A percentile compares a stretch with the other conserved stretches of the same genome.
These are phyloP conservation scores for Monascus ruber DNA, from an alignment of 2,329 filamentous ascomycete genomes.

Conservation along the genomic window DNA sequence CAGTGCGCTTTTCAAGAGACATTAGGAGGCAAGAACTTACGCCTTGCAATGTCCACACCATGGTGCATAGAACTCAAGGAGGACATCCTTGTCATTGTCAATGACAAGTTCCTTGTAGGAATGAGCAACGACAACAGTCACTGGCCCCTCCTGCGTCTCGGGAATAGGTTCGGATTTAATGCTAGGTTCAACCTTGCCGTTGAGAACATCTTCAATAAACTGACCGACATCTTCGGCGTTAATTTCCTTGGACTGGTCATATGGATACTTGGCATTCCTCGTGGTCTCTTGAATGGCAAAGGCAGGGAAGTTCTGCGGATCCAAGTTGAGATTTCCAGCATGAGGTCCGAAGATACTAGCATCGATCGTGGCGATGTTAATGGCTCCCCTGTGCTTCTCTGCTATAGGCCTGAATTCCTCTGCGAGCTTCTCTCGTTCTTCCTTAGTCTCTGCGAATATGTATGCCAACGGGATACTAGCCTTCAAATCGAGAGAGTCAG, in stretches of 20 bases:
- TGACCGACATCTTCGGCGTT: slow-evolving; percentile 59
- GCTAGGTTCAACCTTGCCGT: slow-evolving; percentile 84
- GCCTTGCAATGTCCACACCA: slow-evolving; percentile 63
- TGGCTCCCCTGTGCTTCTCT: slow-evolving; percentile 79
- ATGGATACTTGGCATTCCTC: slow-evolving; percentile 97
- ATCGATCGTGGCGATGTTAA: slow-evolving; percentile 98
- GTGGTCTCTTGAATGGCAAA: slow-evolving; percentile 93
- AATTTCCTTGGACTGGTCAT: slow-evolving; percentile 71
- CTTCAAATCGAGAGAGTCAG: slow-evolving; percentile 20
- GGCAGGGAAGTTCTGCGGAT: slow-evolving; percentile 86
- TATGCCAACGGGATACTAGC: slow-evolving; percentile 88
- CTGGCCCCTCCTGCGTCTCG: slow-evolving; percentile 81
- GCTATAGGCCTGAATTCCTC: slow-evolving; percentile 74
- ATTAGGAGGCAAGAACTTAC: slow-evolving; percentile 23
- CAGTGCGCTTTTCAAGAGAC: not conserved
- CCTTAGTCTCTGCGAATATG: slow-evolving; percentile 86
- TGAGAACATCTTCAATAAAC: slow-evolving; percentile 76
- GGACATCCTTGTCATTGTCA: slow-evolving; percentile 89
- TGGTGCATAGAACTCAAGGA: slow-evolving; percentile 96
- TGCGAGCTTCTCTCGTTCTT: slow-evolving; percentile 74
- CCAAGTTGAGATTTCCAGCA: slow-evolving; percentile 92
- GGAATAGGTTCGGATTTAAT: slow-evolving; percentile 98
- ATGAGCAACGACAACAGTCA: slow-evolving; percentile 81
- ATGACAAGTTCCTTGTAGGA: slow-evolving; percentile 87
- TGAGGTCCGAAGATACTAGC: slow-evolving; percentile 89